A percentile compares a stretch with the other conserved stretches of the same genome.
Conservation (phyloP, 495 filamentous ascomycete species). For the Lentithecium fluviatile region DNA sequence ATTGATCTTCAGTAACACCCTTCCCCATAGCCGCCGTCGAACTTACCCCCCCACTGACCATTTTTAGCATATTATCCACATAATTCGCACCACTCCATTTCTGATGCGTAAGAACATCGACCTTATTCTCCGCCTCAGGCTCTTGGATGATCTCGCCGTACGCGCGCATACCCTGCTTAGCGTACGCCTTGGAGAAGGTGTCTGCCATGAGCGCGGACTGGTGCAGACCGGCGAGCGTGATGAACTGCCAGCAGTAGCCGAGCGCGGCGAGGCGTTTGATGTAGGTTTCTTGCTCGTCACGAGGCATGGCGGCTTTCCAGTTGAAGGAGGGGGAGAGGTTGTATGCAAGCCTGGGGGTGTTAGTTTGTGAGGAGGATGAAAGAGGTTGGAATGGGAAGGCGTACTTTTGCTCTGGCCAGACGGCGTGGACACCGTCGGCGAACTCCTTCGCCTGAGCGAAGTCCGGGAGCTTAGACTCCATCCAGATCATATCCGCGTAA, state of each 20-base stretch:
- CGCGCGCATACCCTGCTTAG: slow-evolving; percentile 83
- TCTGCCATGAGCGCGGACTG: slow-evolving; percentile 88
- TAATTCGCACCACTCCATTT: slow-evolving; percentile 97
- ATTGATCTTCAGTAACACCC: slow-evolving; percentile 98
- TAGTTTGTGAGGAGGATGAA: slow-evolving; percentile 15
- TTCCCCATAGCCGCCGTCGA: slow-evolving; percentile 93
- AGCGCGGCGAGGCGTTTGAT: slow-evolving; percentile 82
- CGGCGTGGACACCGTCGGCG: slow-evolving; percentile 87
- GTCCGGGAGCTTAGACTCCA: slow-evolving; percentile 97
- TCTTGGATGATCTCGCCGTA: slow-evolving; percentile 97
- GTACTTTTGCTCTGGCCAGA: slow-evolving; percentile 95
- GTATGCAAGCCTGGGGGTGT: slow-evolving; percentile 72
- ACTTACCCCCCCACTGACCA: slow-evolving; percentile 92
- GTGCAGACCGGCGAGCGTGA: slow-evolving; percentile 96
- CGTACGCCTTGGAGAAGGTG: slow-evolving; percentile 80
- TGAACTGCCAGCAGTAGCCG: slow-evolving; percentile 99
- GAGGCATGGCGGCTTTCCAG: slow-evolving; percentile 97
- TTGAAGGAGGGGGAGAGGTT: slow-evolving; percentile 99
- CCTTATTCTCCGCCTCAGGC: slow-evolving; percentile 84
- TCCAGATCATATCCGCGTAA: slow-evolving; percentile 95
- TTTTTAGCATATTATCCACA: slow-evolving; percentile 89
- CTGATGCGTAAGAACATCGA: slow-evolving; percentile 97
- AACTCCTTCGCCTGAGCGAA: slow-evolving; percentile 92
- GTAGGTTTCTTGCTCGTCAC: slow-evolving; percentile 93
- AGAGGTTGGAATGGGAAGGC: slow-evolving; percentile 36